Evolutionary conservation across 257 asterid species (phyloP).

Genomic region (Scutellaria galericulata): DNA sequence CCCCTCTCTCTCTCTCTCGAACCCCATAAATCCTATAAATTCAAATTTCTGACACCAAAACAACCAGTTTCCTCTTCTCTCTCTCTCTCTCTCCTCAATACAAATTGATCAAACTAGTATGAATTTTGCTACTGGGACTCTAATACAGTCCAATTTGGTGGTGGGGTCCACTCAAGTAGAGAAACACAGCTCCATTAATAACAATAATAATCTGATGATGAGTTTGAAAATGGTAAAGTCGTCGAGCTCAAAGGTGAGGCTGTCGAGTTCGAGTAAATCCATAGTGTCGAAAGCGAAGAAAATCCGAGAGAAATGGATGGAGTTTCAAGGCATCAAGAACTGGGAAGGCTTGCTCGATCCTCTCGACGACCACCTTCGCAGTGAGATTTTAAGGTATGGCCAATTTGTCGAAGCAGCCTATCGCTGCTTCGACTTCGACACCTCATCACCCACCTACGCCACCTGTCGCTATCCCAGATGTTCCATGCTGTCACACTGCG

Average conservation of each 20-base stretch:
- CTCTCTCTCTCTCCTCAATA: not conserved
- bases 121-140: constrained; percentile 43
- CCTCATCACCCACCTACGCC: constrained; percentile 61
- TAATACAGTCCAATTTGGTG: constrained; percentile 34
- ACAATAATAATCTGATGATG: not conserved
- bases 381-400: constrained; percentile 80
- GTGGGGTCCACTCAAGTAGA: too few relatives aligned
- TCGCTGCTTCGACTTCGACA: constrained; percentile 71
- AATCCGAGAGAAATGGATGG: constrained; percentile 73
- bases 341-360: constrained; percentile 97
- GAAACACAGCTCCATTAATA: too few relatives aligned
- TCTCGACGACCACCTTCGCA: constrained; percentile 68
- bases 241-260: constrained; percentile 31
- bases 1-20: not conserved
- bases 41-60: not conserved
- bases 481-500: constrained; percentile 51
- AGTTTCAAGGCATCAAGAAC: constrained; percentile 81
- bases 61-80: not conserved
- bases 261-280: not conserved
- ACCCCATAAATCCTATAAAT: constrained; percentile 32
- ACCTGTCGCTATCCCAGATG: constrained; percentile 43
- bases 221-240: constrained; percentile 40
- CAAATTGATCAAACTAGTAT: constrained; percentile 16
- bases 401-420: constrained; percentile 84
- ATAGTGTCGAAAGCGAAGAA: constrained; percentile 32